Percentiles rank a stretch among this genome's conserved stretches.
phyloP scores from a whole-genome alignment of 129 eudicot genomes.

The Sambucus nigra region DNA sequence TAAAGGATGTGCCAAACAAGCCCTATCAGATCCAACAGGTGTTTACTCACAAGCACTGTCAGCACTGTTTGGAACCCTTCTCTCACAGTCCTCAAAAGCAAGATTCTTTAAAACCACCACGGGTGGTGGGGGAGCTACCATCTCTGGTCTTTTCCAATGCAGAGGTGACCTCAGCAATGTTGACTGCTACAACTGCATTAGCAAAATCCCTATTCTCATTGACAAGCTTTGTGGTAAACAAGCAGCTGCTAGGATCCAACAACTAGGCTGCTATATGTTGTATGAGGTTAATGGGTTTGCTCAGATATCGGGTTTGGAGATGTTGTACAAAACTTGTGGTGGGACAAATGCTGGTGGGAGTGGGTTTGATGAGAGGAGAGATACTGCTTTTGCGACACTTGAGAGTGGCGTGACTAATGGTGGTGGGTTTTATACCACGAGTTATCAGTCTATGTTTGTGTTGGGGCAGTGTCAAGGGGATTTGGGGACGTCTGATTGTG shows the following conservation, averaged over 20 bases:
- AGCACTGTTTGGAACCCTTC: slow-evolving; percentile 55
- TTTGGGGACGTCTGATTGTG: slow-evolving; percentile 71
- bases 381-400: slow-evolving; percentile 47
- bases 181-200: slow-evolving; percentile 71
- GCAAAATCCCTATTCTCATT: slow-evolving; percentile 52
- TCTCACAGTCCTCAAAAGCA: slow-evolving; percentile 69
- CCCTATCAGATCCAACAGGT: slow-evolving; percentile 61
- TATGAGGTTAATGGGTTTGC: slow-evolving; percentile 75
- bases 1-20: slow-evolving; percentile 80
- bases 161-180: slow-evolving; percentile 69
- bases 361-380: slow-evolving; percentile 55
- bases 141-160: slow-evolving; percentile 77
- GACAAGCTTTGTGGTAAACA: slow-evolving; percentile 71
- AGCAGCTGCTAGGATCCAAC: slow-evolving; percentile 81
- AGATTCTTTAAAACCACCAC: slow-evolving; percentile 57
- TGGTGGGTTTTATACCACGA: slow-evolving; percentile 58
- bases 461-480: slow-evolving; percentile 93
- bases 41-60: slow-evolving; percentile 32
- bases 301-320: slow-evolving; percentile 69
- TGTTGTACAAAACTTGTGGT: slow-evolving; percentile 76
- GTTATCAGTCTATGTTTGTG: slow-evolving; percentile 47
- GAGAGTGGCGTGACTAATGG: slow-evolving; percentile 39
- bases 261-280: slow-evolving; percentile 67
- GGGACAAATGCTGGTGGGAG: slow-evolving; percentile 33
- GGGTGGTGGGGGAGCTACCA: slow-evolving; percentile 20